Percentiles rank a stretch among this genome's conserved stretches.
These are phyloP conservation scores for Teratosphaeria destructans DNA, from an alignment of 2,329 filamentous ascomycete species.

Conservation along the genomic window DNA sequence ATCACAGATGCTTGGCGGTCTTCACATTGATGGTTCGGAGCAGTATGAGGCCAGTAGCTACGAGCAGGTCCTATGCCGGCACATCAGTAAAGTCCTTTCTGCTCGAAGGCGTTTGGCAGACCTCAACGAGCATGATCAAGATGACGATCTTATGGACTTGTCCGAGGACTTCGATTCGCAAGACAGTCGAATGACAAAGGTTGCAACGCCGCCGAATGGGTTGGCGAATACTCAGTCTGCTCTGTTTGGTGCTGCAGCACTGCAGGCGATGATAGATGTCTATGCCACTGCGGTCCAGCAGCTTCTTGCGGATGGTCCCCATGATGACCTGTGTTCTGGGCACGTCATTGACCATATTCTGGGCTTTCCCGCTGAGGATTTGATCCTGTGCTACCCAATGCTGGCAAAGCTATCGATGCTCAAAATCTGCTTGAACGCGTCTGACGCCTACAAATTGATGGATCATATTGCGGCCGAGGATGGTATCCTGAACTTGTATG, in stretches of 20 bases:
- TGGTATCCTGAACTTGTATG: conserved; percentile 41
- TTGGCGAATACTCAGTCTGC: conserved; percentile 34
- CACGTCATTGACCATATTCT: conserved; percentile 15
- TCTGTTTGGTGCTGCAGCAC: not conserved
- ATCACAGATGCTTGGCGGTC: conserved; percentile 14
- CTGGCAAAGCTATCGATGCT: conserved; percentile 14
- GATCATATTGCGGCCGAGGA: conserved; percentile 34
- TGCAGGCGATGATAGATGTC: not conserved
- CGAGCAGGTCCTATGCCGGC: conserved; percentile 11
- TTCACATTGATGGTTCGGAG: not conserved
- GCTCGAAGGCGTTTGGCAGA: conserved; percentile 3
- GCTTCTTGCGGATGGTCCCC: not conserved
- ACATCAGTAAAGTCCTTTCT: conserved; percentile 6
- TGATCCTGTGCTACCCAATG: conserved; percentile 17
- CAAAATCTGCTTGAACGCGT: conserved; percentile 14
- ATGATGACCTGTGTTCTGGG: conserved; percentile 3
- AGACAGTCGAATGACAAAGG: conserved; percentile 35
- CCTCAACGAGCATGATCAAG: conserved; percentile 32
- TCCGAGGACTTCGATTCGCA: conserved; percentile 56
- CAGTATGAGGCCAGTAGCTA: conserved; percentile 3
- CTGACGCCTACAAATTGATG: conserved; percentile 36
- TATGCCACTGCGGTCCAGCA: conserved; percentile 1
- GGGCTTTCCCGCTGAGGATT: conserved; percentile 9
- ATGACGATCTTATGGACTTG: conserved; percentile 53
- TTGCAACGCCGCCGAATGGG: conserved; percentile 24